Conservation (phyloP, 2,329 filamentous ascomycete genomes). For the Periconia sp. region DNA sequence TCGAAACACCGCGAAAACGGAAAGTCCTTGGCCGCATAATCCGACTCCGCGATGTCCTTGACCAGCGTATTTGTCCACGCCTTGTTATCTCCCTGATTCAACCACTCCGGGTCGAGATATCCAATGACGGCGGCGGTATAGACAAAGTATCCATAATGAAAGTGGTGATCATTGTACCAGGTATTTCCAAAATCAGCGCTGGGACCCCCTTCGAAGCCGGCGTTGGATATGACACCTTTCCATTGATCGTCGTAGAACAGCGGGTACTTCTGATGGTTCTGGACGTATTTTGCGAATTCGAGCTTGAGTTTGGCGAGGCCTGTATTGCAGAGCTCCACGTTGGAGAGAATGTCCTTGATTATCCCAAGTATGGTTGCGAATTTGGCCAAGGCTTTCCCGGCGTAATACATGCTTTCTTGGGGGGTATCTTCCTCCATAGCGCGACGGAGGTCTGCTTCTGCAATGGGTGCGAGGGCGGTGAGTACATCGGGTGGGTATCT, state of each 20-base stretch:
- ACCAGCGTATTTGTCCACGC: conserved; percentile 82
- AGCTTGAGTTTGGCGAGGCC: conserved; percentile 53
- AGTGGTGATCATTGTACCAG: conserved; percentile 71
- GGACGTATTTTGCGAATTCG: conserved; percentile 51
- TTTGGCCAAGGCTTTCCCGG: conserved; percentile 61
- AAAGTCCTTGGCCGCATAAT: conserved; percentile 63
- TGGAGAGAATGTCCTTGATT: conserved; percentile 60
- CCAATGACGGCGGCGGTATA: conserved; percentile 83
- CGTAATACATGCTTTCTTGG: conserved; percentile 87
- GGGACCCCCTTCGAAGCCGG: conserved; percentile 67
- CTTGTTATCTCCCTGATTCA: conserved; percentile 62
- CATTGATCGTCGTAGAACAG: conserved; percentile 63
- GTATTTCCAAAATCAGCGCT: conserved; percentile 83
- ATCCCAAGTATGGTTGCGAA: conserved; percentile 50
- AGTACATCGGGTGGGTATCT: conserved; percentile 55
- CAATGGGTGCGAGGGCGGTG: conserved; percentile 61
- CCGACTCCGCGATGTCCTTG: conserved; percentile 82
- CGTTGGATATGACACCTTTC: conserved; percentile 80
- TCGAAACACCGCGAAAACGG: conserved; percentile 85
- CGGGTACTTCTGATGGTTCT: conserved; percentile 49
- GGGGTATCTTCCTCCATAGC: conserved; percentile 74
- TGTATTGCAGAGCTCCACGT: conserved; percentile 50
- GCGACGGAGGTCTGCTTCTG: conserved; percentile 73
- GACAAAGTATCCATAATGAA: conserved; percentile 81
- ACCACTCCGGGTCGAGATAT: conserved; percentile 74